Evolutionary conservation across 2,329 filamentous ascomycete genomes (phyloP).

Genomic region (Ceratocystis lukuohia): DNA sequence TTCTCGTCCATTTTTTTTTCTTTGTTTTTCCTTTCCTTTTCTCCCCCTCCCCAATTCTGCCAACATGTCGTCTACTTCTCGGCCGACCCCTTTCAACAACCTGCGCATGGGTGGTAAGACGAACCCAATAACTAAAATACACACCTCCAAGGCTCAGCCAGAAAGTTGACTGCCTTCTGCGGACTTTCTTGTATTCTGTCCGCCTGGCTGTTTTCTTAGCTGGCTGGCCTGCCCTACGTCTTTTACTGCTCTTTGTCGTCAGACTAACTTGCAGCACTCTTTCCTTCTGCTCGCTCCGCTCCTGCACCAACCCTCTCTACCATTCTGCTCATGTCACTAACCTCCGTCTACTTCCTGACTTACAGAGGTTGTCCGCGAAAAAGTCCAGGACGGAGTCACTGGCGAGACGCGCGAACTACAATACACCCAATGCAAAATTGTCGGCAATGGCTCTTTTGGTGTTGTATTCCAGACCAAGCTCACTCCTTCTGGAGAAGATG

Average conservation of each 20-base stretch:
- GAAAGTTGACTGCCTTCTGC: neutral
- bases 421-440: slow-evolving; percentile 99
- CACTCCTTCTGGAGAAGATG: slow-evolving; percentile 93
- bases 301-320: neutral
- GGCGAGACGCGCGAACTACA: slow-evolving; percentile 94
- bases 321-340: slow-evolving; percentile 19
- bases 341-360: slow-evolving; percentile 21
- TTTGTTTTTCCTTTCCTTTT: slow-evolving; percentile 1
- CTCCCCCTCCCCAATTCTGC: neutral
- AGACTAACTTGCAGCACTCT: neutral
- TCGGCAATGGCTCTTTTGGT: slow-evolving; percentile 96
- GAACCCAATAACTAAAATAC: slow-evolving; percentile 15
- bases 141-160: slow-evolving; percentile 1
- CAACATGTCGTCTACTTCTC: slow-evolving; percentile 26
- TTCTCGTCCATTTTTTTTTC: slow-evolving; percentile 2
- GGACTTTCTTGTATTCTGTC: neutral
- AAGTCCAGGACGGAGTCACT: slow-evolving; percentile 95
- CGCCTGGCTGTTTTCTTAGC: slow-evolving; percentile 6
- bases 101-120: slow-evolving; percentile 93
- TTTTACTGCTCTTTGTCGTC: neutral
- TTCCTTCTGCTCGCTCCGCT: neutral
- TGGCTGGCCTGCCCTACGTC: neutral
- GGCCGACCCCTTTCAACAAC: slow-evolving; percentile 74
- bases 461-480: slow-evolving; percentile 99
- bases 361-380: slow-evolving; percentile 91